These are phyloP conservation scores for Hericium erinaceus DNA, from an alignment of 768 basidiomycete genomes.

Conservation along the genomic window DNA sequence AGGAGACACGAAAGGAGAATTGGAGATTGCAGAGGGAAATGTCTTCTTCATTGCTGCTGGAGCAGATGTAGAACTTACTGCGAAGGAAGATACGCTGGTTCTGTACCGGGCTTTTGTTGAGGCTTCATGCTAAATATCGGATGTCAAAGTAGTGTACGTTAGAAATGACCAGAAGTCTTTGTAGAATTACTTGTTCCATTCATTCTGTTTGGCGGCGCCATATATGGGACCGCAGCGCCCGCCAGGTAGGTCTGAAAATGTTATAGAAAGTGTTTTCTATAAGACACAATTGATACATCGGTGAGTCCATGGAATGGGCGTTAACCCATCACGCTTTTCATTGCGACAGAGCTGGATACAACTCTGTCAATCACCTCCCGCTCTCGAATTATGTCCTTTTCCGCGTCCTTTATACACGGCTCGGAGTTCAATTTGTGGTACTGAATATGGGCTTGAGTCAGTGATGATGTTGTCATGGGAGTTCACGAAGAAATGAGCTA, in stretches of 20 bases:
- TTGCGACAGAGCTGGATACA: constrained; percentile 70
- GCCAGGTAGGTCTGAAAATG: no score
- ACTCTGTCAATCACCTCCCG: constrained; percentile 47
- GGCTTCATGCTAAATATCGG: constrained; percentile 8
- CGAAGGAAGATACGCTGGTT: constrained; percentile 32
- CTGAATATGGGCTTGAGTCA: constrained; percentile 39
- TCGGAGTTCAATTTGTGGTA: constrained; percentile 64
- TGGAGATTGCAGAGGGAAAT: constrained; percentile 52
- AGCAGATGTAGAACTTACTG: constrained; percentile 39
- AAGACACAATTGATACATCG: no score
- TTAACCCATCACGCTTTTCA: constrained; percentile 55
- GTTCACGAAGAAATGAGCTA: constrained; percentile 19
- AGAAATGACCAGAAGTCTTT: background rate
- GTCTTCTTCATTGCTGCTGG: constrained; percentile 80
- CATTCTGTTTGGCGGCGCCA: background rate
- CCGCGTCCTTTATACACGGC: constrained; percentile 26
- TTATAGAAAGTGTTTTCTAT: no score
- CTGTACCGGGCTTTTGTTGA: constrained; percentile 68
- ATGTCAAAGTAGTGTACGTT: background rate
- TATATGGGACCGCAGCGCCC: no score
- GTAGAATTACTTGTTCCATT: background rate
- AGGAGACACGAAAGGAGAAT: constrained; percentile 17
- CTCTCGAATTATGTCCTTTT: constrained; percentile 28
- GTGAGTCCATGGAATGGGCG: no score
- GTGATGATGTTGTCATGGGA: constrained; percentile 15